Conservation (phyloP, 2,329 filamentous ascomycete genomes). For the Diaporthe aspalathi region DNA sequence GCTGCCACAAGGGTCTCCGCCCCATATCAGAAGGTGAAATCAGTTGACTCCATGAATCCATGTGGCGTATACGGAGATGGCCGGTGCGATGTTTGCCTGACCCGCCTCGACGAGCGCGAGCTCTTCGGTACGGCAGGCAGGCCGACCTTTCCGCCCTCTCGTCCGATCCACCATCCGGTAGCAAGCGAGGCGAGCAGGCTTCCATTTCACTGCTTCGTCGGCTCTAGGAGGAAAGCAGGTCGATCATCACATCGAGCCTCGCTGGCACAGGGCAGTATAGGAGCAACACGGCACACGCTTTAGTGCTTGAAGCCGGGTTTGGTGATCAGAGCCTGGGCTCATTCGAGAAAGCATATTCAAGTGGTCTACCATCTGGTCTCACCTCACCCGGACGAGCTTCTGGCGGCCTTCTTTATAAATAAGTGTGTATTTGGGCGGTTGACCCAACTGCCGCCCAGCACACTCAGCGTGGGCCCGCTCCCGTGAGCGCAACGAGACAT, state of each 20-base stretch:
- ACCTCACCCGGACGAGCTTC: background rate
- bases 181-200: background rate
- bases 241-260: background rate
- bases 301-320: background rate
- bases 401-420: background rate
- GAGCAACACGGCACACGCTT: background rate
- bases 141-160: background rate
- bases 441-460: background rate
- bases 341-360: too few species aligned
- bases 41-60: background rate
- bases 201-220: background rate
- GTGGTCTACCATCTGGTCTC: background rate
- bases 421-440: background rate
- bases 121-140: too few species aligned
- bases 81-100: slow-evolving; percentile 13
- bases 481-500: background rate
- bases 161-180: background rate
- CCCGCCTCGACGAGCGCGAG: background rate
- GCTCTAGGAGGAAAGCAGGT: too few species aligned
- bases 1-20: background rate
- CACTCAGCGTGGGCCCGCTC: background rate
- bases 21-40: background rate
- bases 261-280: background rate
- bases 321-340: background rate
- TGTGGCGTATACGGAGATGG: background rate